phyloP scores from a whole-genome alignment of 169 alveolate genomes.

The Besnoitia besnoiti region DNA sequence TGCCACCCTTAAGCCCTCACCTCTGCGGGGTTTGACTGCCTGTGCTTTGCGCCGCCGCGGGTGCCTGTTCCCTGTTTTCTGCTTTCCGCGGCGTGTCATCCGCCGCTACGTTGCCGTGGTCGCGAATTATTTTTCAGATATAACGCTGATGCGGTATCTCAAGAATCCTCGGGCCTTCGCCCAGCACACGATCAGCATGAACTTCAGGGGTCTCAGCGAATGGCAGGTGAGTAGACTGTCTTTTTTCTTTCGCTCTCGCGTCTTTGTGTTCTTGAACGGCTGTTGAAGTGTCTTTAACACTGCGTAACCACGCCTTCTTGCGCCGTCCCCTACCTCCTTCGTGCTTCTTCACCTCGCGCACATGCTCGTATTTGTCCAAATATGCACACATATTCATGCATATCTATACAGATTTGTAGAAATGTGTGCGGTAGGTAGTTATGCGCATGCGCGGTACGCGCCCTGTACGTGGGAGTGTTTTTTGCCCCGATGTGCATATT shows the following conservation, averaged over 20 bases:
- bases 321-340: background rate
- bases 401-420: too few species aligned
- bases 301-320: too few species aligned
- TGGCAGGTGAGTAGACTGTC: conserved; percentile 45
- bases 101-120: background rate
- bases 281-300: background rate
- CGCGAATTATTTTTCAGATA: conserved; percentile 13
- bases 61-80: background rate
- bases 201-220: conserved; percentile 44
- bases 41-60: background rate
- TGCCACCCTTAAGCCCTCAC: background rate
- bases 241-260: background rate
- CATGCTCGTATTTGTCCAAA: background rate
- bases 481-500: too few species aligned
- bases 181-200: conserved; percentile 47
- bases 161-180: conserved; percentile 63
- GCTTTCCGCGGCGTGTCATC: background rate
- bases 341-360: background rate
- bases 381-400: background rate
- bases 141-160: conserved; percentile 56
- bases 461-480: too few species aligned
- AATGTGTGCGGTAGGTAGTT: too few species aligned
- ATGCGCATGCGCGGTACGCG: too few species aligned
- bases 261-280: background rate
- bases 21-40: too few species aligned